Conservation (phyloP, 352 stramenopile genomes). For the Phytophthora macrochlamydospora region DNA sequence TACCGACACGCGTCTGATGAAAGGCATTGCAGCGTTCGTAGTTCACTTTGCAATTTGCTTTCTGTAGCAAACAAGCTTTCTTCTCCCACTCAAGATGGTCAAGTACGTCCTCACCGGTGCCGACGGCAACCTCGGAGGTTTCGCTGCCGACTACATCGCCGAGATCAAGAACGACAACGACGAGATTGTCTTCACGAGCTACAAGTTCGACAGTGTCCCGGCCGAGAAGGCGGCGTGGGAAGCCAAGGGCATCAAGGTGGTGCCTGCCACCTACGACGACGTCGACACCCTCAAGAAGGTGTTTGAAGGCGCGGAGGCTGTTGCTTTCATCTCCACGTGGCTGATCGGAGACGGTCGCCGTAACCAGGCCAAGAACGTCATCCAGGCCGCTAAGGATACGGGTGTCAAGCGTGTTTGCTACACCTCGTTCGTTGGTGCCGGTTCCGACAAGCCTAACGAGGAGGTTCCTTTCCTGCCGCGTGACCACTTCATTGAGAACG, state of each 20-base stretch:
- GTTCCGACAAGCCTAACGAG: constrained; percentile 2
- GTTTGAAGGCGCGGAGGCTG: constrained; percentile 14
- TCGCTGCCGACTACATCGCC: constrained; percentile 12
- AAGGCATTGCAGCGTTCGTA: not conserved
- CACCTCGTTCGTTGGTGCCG: constrained; percentile 5
- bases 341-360: constrained; percentile 11
- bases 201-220: constrained; percentile 16
- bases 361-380: constrained; percentile 8
- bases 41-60: constrained; percentile 22
- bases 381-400: constrained; percentile 7
- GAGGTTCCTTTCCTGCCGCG: constrained; percentile 11
- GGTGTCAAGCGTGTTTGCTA: constrained; percentile 16
- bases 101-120: constrained; percentile 23
- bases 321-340: constrained; percentile 18
- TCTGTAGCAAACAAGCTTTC: constrained; percentile 8
- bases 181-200: constrained; percentile 19
- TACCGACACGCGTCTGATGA: not conserved
- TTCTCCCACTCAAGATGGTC: constrained; percentile 4
- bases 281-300: constrained; percentile 13
- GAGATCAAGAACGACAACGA: constrained; percentile 14
- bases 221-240: constrained; percentile 8
- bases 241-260: constrained; percentile 1
- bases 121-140: constrained; percentile 21
- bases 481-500: constrained; percentile 12
- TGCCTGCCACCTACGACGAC: constrained; percentile 3